Percentiles rank a stretch among this genome's conserved stretches.
Conservation (phyloP, 768 basidiomycete genomes). For the Boletus subparvulus region DNA sequence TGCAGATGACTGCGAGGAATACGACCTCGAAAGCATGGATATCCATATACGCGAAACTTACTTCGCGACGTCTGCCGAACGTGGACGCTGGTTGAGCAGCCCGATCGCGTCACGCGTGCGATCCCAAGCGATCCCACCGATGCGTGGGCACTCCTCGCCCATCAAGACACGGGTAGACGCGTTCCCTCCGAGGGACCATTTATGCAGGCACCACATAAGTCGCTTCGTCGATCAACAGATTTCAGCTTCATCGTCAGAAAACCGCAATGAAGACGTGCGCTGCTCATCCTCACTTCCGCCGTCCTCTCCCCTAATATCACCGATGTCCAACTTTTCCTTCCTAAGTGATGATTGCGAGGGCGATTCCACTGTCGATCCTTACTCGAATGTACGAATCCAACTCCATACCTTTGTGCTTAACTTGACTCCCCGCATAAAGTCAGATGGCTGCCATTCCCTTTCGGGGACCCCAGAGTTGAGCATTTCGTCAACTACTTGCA, state of each 20-base stretch:
- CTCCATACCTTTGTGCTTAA: background rate
- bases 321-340: constrained; percentile 39
- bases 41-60: constrained; percentile 46
- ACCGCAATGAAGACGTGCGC: constrained; percentile 18
- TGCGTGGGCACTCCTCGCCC: constrained; percentile 26
- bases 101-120: constrained; percentile 36
- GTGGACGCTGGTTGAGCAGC: constrained; percentile 57
- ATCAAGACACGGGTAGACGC: constrained; percentile 9
- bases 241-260: constrained; percentile 1
- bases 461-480: constrained; percentile 13
- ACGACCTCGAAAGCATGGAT: constrained; percentile 34
- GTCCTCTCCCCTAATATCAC: constrained; percentile 47
- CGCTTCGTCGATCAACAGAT: background rate
- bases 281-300: constrained; percentile 33
- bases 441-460: constrained; percentile 4
- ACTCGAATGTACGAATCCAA: constrained; percentile 30
- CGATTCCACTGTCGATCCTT: constrained; percentile 9
- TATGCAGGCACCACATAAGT: background rate
- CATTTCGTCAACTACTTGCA: constrained; percentile 6
- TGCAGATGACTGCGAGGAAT: constrained; percentile 26
- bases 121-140: constrained; percentile 12
- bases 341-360: constrained; percentile 26
- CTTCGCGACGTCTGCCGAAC: constrained; percentile 56
- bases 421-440: constrained; percentile 11
- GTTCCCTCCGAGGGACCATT: constrained; percentile 4